phyloP scores from a whole-genome alignment of 495 filamentous ascomycete genomes.

The Neurospora sp. region DNA sequence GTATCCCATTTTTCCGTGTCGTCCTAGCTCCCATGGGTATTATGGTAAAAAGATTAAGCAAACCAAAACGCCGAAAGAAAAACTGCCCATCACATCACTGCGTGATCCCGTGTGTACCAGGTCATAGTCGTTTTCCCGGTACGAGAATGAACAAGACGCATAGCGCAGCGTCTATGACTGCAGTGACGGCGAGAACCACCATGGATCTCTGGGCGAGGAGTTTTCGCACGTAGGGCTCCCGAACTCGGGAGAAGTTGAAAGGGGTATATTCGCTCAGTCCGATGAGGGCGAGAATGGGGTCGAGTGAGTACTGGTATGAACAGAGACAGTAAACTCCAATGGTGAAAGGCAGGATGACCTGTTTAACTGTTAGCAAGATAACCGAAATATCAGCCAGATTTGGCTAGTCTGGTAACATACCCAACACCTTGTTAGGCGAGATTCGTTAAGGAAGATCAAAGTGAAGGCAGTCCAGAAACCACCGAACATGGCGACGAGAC shows the following conservation, averaged over 20 bases:
- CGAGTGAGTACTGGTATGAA: conserved; percentile 88
- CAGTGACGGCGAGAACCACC: conserved; percentile 61
- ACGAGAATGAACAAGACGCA: conserved; percentile 85
- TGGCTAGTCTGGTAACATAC: conserved; percentile 40
- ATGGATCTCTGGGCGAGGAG: conserved; percentile 71
- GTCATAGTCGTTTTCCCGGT: conserved; percentile 72
- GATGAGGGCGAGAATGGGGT: conserved; percentile 80
- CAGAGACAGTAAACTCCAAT: conserved; percentile 79
- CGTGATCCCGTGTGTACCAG: background rate
- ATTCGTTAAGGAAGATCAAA: conserved; percentile 78
- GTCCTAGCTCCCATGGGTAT: background rate
- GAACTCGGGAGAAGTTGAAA: conserved; percentile 74
- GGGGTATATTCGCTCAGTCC: conserved; percentile 93
- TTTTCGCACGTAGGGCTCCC: conserved; percentile 79
- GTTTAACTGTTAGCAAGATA: conserved; percentile 14
- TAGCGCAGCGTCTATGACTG: conserved; percentile 64
- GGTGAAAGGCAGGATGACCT: conserved; percentile 91
- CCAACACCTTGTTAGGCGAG: conserved; percentile 67
- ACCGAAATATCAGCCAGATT: background rate
- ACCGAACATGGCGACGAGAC: conserved; percentile 78
- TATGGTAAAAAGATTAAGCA: background rate
- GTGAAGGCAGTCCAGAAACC: conserved; percentile 91
- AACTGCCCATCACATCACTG: background rate
- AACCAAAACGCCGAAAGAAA: background rate
- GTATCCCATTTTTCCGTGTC: background rate